These are phyloP conservation scores for Beauveria brongniartii DNA, from an alignment of 2,329 filamentous ascomycete genomes.

Conservation along the genomic window DNA sequence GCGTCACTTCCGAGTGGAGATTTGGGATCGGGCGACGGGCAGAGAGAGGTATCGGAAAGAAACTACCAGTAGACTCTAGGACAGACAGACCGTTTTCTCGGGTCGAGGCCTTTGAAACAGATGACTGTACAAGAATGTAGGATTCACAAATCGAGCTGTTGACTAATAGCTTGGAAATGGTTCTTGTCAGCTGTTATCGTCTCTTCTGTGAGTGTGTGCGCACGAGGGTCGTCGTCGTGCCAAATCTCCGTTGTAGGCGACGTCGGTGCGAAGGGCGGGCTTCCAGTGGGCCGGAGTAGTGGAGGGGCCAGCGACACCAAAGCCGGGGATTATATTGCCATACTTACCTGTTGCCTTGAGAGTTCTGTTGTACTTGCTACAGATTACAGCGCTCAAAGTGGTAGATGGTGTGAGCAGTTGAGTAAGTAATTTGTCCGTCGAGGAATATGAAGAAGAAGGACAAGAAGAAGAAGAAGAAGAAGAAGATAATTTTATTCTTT, in stretches of 20 bases:
- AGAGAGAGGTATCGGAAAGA: neutral
- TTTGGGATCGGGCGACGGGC: neutral
- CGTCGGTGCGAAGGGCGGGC: neutral
- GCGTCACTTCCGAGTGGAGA: constrained; percentile 7
- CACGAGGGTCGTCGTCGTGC: neutral
- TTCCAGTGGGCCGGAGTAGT: constrained; percentile 3
- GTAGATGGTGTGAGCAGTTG: too few species aligned
- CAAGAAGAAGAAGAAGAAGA: neutral
- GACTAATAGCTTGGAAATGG: neutral
- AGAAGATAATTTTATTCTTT: too few species aligned
- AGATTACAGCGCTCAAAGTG: too few species aligned
- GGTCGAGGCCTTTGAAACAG: neutral
- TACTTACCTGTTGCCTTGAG: neutral
- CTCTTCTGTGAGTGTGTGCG: neutral
- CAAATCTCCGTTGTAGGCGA: neutral
- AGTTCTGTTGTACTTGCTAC: neutral
- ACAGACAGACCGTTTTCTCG: neutral
- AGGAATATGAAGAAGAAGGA: neutral
- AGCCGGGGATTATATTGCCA: neutral
- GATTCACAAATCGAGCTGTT: neutral
- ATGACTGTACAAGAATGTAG: too few species aligned
- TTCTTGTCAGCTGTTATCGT: neutral
- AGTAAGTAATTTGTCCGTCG: too few species aligned
- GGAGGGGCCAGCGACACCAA: neutral
- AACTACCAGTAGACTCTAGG: too few species aligned